These are phyloP conservation scores for Myxozyma sirexii DNA, from an alignment of 805 yeast genomes.

Conservation along the genomic window DNA sequence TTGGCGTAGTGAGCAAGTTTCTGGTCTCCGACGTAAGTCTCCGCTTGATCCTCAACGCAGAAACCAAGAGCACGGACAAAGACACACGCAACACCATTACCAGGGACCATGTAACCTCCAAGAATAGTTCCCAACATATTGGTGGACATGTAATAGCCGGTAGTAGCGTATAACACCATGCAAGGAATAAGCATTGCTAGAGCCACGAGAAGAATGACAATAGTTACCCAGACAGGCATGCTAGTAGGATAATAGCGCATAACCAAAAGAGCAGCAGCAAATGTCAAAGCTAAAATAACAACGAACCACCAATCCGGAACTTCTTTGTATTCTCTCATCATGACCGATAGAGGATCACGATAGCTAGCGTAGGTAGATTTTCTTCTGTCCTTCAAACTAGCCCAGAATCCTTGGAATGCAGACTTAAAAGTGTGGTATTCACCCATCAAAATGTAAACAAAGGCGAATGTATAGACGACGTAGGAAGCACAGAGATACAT, in stretches of 20 bases:
- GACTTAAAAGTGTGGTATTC: slow-evolving; percentile 39
- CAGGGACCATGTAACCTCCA: slow-evolving; percentile 66
- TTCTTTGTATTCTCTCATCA: slow-evolving; percentile 60
- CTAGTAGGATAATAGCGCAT: slow-evolving; percentile 49
- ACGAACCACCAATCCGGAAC: slow-evolving; percentile 78
- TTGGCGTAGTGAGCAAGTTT: slow-evolving; percentile 68
- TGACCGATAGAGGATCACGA: slow-evolving; percentile 48
- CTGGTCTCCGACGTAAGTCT: slow-evolving; percentile 57
- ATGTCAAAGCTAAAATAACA: slow-evolving; percentile 50
- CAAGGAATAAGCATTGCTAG: slow-evolving; percentile 61
- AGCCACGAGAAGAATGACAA: slow-evolving; percentile 59
- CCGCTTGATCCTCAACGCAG: slow-evolving; percentile 58
- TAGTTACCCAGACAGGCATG: slow-evolving; percentile 64
- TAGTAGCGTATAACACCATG: slow-evolving; percentile 62
- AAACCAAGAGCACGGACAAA: slow-evolving; percentile 63
- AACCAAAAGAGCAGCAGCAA: slow-evolving; percentile 38
- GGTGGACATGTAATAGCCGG: slow-evolving; percentile 61
- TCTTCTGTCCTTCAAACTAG: slow-evolving; percentile 11
- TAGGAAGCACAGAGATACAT: slow-evolving; percentile 57
- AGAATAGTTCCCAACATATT: slow-evolving; percentile 66
- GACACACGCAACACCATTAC: slow-evolving; percentile 62
- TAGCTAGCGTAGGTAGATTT: slow-evolving; percentile 6
- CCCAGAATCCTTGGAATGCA: slow-evolving; percentile 13
- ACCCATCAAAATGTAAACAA: slow-evolving; percentile 50
- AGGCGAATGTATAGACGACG: slow-evolving; percentile 56